Base-by-base conservation (phyloP, 1,139 yeast species). In the Sugiyamaella grinbergsii region DNA sequence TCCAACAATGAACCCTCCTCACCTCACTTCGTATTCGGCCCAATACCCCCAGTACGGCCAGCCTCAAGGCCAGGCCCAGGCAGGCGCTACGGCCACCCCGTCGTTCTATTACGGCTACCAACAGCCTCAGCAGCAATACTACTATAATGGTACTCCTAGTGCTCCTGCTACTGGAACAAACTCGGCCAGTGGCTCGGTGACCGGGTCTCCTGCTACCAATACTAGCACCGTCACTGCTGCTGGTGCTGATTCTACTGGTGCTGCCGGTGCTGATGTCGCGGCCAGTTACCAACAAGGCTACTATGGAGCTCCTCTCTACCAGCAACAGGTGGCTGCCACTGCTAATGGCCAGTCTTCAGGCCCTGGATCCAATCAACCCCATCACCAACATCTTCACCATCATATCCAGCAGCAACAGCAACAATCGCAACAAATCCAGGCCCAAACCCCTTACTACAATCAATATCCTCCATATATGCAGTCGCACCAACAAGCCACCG, bases 51-150 rank as follows among this genome's bases (percentile, higher is more conserved):
- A 48, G 47, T 44, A 44, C 49, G 46, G 45, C 40, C 47, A 42
- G 38, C 34, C 54, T 36, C 50, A 50, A 38, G 53, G 47, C 19
- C 45, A 39, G 11, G 22, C 50, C 7, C 53, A 50, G 18, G 42
- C 47, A 16, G 47, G 41, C 8, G 36, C 47, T 24, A 42, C 47
- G 23, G 47, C 40, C 13, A 31, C 41, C 24, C 46, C 20, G 13
- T 53, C 46, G 4, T 43, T 43, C 20, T 43, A 43, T 23, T 43
- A 43, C 28, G 47, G 47, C 16, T 43, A 47, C 33, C 58, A 53
- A 38, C 61, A 53, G 24, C 55, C 47, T 26, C 58, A 53, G 20
- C 65, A 58, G 45, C 57, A 53, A 43, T 46, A 45, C 39, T 50
- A 50, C 44, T 50, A 42, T 23, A 28, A 38, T 26, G 52, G 42